phyloP scores from a whole-genome alignment of 345 rosid species.

The Trapa bicornis region DNA sequence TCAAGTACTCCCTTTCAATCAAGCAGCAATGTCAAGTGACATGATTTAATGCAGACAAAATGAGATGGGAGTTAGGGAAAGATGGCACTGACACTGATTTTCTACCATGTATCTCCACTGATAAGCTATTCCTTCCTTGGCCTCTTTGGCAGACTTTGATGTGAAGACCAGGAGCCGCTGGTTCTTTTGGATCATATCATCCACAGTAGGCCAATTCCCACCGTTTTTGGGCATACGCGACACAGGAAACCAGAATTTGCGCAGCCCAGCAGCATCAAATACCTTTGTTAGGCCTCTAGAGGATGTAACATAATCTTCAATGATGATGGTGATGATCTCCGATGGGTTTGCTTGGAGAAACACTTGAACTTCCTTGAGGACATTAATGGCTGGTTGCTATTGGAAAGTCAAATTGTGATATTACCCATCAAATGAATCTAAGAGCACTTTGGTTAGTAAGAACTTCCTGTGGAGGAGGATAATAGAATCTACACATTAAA shows the following conservation, averaged over 20 bases:
- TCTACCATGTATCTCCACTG: conserved; percentile 77
- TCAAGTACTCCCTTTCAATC: neutral
- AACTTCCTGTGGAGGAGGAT: neutral
- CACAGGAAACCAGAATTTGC: conserved; percentile 62
- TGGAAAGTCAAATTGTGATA: neutral
- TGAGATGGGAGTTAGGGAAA: neutral
- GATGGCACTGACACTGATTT: conserved; percentile 56
- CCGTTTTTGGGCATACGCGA: conserved; percentile 76
- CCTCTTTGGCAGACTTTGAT: conserved; percentile 52
- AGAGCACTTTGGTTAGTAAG: neutral
- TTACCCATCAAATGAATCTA: neutral
- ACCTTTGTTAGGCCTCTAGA: conserved; percentile 53
- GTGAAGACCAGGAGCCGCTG: conserved; percentile 75
- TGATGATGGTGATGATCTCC: conserved; percentile 59
- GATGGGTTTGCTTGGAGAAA: conserved; percentile 50
- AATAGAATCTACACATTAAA: neutral
- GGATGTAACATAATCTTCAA: conserved; percentile 78
- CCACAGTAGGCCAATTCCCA: conserved; percentile 63
- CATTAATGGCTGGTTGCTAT: conserved; percentile 49
- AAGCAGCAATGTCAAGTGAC: neutral
- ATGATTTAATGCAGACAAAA: neutral
- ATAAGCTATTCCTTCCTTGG: conserved; percentile 66
- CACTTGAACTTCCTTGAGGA: conserved; percentile 46
- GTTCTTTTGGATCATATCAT: conserved; percentile 52
- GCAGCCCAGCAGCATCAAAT: conserved; percentile 60